phyloP scores from a whole-genome alignment of 2,329 filamentous ascomycete species.

The Dryadomyces sulphureus region DNA sequence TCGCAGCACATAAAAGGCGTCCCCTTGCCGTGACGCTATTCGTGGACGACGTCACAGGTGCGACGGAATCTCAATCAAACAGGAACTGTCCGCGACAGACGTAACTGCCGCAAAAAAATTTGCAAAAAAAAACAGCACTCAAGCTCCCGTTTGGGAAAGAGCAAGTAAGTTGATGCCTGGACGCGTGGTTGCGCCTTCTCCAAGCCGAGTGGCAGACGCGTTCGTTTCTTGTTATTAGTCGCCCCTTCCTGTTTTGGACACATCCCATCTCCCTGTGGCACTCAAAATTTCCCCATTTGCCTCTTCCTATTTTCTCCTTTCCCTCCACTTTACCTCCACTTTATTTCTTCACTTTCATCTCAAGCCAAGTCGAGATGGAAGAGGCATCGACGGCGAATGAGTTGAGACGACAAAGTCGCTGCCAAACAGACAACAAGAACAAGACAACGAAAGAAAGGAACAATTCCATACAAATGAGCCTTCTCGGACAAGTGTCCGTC shows the following conservation, averaged over 20 bases:
- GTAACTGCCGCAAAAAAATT: no score
- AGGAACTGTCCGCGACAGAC: background rate
- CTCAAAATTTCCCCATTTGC: background rate
- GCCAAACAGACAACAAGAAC: background rate
- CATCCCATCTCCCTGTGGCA: background rate
- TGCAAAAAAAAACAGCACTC: no score
- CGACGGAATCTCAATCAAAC: background rate
- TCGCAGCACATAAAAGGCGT: background rate
- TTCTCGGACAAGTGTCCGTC: background rate
- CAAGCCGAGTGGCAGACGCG: background rate
- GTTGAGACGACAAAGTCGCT: no score
- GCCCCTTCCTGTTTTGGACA: constrained; percentile 2
- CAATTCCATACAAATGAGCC: background rate
- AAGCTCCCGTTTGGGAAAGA: background rate
- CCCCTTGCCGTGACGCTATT: background rate
- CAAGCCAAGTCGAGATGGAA: no score
- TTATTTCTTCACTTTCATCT: no score
- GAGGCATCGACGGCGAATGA: no score
- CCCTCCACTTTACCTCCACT: background rate
- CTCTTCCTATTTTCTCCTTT: background rate
- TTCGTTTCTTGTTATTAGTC: background rate
- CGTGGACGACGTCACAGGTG: background rate
- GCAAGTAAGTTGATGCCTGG: background rate
- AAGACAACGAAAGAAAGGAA: background rate
- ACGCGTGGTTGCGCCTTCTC: background rate